These are phyloP conservation scores for Mycena sanguinolenta DNA, from an alignment of 768 basidiomycete genomes.

Conservation along the genomic window DNA sequence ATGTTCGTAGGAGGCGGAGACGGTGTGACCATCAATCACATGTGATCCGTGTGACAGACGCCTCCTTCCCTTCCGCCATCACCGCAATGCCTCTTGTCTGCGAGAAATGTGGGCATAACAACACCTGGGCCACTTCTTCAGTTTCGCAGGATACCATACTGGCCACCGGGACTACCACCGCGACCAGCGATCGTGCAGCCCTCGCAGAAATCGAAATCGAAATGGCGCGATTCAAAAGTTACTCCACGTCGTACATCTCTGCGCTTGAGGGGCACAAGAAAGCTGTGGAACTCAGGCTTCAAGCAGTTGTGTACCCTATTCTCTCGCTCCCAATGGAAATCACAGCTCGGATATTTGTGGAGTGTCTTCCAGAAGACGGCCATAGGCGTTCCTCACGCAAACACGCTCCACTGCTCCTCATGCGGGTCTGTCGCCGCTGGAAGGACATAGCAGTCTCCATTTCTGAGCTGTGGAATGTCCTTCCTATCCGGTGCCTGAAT, in stretches of 20 bases:
- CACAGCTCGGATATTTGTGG: background rate
- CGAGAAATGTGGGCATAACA: background rate
- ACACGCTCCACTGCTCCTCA: background rate
- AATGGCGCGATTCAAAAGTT: background rate
- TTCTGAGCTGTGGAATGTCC: background rate
- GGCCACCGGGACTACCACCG: background rate
- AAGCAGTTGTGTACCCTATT: background rate
- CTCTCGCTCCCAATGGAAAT: background rate
- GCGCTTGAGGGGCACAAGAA: background rate
- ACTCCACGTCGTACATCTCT: background rate
- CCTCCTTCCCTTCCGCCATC: too few relatives aligned
- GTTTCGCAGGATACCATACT: background rate
- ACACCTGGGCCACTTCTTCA: background rate
- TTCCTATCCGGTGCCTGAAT: background rate
- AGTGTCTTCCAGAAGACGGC: background rate
- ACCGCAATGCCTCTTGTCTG: background rate
- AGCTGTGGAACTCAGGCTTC: too few relatives aligned
- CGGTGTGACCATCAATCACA: too few relatives aligned
- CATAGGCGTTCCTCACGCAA: background rate
- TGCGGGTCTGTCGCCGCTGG: background rate
- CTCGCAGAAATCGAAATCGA: background rate
- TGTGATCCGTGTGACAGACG: too few relatives aligned
- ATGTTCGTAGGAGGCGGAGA: too few relatives aligned
- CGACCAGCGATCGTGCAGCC: background rate
- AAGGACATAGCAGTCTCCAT: background rate